Evolutionary conservation across 2,329 filamentous ascomycete genomes (phyloP), one percentile per base, ranked within the genome.

Genomic region (Nigrograna mackinnonii): DNA sequence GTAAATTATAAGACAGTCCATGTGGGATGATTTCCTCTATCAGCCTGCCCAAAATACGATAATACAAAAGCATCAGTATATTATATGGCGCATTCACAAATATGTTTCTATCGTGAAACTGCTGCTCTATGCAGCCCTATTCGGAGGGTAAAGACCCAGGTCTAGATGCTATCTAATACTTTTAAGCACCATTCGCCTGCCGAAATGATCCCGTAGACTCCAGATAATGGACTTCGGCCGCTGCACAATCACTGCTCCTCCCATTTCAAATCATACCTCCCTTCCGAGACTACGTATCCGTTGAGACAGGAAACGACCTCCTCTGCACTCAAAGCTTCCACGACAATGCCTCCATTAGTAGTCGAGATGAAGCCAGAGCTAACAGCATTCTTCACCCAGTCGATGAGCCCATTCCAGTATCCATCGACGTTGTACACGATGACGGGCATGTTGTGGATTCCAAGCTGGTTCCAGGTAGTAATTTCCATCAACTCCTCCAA

Each of bases 401-500:
- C 71, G 44, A 96, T 69, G 49, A 99, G 74, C 1, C 91, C 91
- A 67, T 95, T 87, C 82, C 91, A 99, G 71, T 95, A 97, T 0
- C 91, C 90, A 41, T 91, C 84, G 19, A 96, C 79, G 67, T 97
- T 97, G 55, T 89, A 82, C 36, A 96, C 74, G 40, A 92, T 84
- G 34, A 97, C 84, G 1, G 64, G 64, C 64, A 66, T 67, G 3
- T 87, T 88, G 71, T 97, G 94, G 53, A 99, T 97, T 1, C 94
- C 92, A 37, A 99, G 73, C 74, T 97, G 94, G 69, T 96, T 97
- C 91, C 94, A 99, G 9, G 89, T 95, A 19, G 84, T 85, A 2
- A 89, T 83, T 74, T 95, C 89, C 70, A 96, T 91, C 64, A 99
- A 79, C 78, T 99, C 94, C 74, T 99, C 94, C 66, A 97, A 80